These are phyloP conservation scores for Acanthamoeba triangularis DNA, from an alignment of 208 protist species.

Conservation along the genomic window DNA sequence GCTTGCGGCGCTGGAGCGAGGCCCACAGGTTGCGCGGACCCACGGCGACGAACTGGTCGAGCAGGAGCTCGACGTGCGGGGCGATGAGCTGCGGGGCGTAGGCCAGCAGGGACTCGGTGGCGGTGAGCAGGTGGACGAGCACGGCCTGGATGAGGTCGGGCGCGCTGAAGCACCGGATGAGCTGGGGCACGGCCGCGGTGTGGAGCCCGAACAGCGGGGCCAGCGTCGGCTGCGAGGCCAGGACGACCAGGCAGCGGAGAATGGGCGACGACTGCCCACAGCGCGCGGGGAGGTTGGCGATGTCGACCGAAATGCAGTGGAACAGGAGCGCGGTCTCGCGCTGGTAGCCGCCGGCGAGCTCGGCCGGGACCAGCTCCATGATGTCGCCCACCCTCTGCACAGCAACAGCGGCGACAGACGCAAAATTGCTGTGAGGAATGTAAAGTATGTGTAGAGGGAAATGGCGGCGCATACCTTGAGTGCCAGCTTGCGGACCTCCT, in stretches of 20 bases:
- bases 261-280: slow-evolving; percentile 16
- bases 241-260: neutral
- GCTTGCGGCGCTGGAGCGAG: slow-evolving; percentile 48
- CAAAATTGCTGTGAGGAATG: neutral
- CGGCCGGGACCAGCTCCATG: slow-evolving; percentile 46
- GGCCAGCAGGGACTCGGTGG: slow-evolving; percentile 1
- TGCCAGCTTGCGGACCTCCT: slow-evolving; percentile 52
- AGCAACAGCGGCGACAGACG: neutral
- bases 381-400: slow-evolving; percentile 51
- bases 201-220: neutral
- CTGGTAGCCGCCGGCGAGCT: neutral
- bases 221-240: neutral
- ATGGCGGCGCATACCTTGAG: slow-evolving; percentile 8
- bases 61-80: slow-evolving; percentile 44
- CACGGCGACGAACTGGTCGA: slow-evolving; percentile 6
- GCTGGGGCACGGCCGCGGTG: neutral
- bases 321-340: slow-evolving; percentile 39
- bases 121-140: neutral
- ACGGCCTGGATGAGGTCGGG: neutral
- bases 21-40: neutral
- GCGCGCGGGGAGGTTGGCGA: slow-evolving; percentile 20
- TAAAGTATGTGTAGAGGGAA: neutral
- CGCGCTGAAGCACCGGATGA: slow-evolving; percentile 15
- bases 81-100: slow-evolving; percentile 1
- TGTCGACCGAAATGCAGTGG: slow-evolving; percentile 36